A percentile compares a stretch with the other conserved stretches of the same genome.
Conservation (phyloP, 331 rosid species). For the Quercus phellos region DNA sequence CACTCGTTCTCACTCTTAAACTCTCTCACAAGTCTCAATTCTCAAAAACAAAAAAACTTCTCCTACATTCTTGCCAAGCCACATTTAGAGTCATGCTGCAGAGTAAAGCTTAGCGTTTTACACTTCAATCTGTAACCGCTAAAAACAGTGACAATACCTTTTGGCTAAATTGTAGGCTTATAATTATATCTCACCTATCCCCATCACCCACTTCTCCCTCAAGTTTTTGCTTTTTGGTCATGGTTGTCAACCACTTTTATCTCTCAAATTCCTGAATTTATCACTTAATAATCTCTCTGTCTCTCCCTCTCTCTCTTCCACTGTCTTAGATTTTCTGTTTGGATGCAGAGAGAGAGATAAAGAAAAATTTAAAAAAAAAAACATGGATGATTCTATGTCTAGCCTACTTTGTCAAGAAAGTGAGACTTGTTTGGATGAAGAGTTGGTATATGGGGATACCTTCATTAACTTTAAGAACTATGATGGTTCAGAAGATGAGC, state of each 20-base stretch:
- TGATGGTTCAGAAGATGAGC: constrained; percentile 41
- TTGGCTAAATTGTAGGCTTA: constrained; percentile 21
- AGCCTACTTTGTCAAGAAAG: constrained; percentile 51
- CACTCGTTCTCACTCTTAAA: neutral
- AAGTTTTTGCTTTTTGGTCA: neutral
- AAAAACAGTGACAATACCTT: constrained; percentile 13
- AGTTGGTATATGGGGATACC: constrained; percentile 24
- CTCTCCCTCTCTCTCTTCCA: neutral
- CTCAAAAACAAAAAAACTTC: neutral
- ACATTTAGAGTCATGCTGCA: constrained; percentile 3
- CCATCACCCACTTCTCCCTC: constrained; percentile 19
- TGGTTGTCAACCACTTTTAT: constrained; percentile 22
- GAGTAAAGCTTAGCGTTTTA: constrained; percentile 5
- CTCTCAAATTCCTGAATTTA: constrained; percentile 11
- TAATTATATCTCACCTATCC: constrained; percentile 3
- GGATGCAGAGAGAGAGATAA: neutral
- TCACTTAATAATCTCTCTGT: neutral
- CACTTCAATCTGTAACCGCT: constrained; percentile 34
- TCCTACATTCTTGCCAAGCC: constrained; percentile 24
- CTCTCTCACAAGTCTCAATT: neutral
- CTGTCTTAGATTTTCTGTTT: constrained; percentile 7
- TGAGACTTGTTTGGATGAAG: constrained; percentile 26
- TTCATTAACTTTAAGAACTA: constrained; percentile 11
- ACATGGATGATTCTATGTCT: constrained; percentile 30
- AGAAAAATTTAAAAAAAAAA: neutral